These are phyloP conservation scores for Globisporangium perplexum DNA, from an alignment of 352 stramenopile genomes.

Conservation along the genomic window DNA sequence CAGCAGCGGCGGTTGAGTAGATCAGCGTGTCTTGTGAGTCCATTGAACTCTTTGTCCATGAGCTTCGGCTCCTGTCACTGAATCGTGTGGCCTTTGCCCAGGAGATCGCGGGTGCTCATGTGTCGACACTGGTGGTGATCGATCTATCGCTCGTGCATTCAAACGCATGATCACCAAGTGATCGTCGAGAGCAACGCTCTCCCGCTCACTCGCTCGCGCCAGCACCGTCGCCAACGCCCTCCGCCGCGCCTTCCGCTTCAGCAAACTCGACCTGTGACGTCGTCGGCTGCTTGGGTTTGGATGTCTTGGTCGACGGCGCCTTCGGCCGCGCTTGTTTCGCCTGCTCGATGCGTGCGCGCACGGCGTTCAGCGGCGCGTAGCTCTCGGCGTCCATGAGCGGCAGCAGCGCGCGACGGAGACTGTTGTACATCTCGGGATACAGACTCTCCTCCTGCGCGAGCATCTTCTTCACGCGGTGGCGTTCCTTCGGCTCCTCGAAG, in stretches of 20 bases:
- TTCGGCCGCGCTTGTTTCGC: conserved; percentile 42
- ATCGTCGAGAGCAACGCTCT: too few relatives aligned
- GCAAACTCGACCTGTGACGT: background rate
- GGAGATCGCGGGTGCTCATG: too few relatives aligned
- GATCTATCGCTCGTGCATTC: too few relatives aligned
- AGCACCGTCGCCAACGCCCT: too few relatives aligned
- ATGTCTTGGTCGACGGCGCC: conserved; percentile 23
- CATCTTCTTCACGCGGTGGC: conserved; percentile 97
- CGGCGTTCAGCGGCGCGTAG: conserved; percentile 52
- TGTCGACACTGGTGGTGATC: too few relatives aligned
- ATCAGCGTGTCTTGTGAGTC: too few relatives aligned
- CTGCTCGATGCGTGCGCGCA: conserved; percentile 45
- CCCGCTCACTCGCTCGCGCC: too few relatives aligned
- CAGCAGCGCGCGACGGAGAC: conserved; percentile 50
- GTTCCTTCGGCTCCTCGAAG: conserved; percentile 97
- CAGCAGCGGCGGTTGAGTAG: background rate
- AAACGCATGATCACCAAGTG: too few relatives aligned
- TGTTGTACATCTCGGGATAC: conserved; percentile 86
- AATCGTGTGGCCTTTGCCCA: too few relatives aligned
- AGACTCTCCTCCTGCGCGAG: conserved; percentile 93
- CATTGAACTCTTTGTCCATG: too few relatives aligned
- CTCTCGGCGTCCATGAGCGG: conserved; percentile 80
- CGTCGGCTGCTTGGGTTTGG: background rate
- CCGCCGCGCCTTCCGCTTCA: background rate
- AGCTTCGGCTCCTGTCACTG: too few relatives aligned